Conservation (phyloP, 2,329 filamentous ascomycete species). For the Lachnellula suecica region DNA sequence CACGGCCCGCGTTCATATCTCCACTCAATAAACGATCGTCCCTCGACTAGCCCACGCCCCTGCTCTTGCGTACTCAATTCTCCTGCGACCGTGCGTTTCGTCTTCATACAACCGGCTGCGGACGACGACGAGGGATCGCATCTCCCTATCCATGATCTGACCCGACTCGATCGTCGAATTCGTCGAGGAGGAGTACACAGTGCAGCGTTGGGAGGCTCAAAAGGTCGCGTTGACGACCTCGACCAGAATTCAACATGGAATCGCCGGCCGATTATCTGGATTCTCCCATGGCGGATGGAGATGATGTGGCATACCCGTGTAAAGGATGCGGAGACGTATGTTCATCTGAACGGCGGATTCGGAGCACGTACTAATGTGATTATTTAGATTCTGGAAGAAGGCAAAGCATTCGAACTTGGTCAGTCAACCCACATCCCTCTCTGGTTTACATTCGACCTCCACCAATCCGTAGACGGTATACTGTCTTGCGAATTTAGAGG, state of each 20-base stretch:
- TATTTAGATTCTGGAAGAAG: conserved; percentile 88
- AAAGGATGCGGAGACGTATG: conserved; percentile 90
- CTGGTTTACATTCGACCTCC: not conserved
- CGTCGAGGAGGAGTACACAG: conserved; percentile 25
- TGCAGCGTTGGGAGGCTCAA: conserved; percentile 17
- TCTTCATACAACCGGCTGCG: conserved; percentile 8
- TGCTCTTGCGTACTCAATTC: conserved; percentile 17
- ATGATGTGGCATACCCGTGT: conserved; percentile 81
- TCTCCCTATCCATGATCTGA: conserved; percentile 8
- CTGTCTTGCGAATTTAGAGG: conserved; percentile 3
- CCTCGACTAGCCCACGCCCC: conserved; percentile 2
- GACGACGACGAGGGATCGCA: conserved; percentile 22
- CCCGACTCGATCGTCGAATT: conserved; percentile 7
- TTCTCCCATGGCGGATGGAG: conserved; percentile 56
- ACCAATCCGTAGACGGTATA: conserved; percentile 1
- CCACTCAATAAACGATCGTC: conserved; percentile 11
- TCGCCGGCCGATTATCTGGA: conserved; percentile 54
- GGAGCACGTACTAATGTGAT: conserved; percentile 23
- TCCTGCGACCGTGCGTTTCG: conserved; percentile 13
- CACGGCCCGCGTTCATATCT: not conserved
- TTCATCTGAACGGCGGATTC: conserved; percentile 23
- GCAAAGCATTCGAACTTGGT: conserved; percentile 98
- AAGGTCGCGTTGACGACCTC: conserved; percentile 12
- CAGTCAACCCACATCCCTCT: conserved; percentile 34
- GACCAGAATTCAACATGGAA: conserved; percentile 43